Base-by-base conservation (phyloP, 1,284 basidiomycete species). In the Nidula niveotomentosa region DNA sequence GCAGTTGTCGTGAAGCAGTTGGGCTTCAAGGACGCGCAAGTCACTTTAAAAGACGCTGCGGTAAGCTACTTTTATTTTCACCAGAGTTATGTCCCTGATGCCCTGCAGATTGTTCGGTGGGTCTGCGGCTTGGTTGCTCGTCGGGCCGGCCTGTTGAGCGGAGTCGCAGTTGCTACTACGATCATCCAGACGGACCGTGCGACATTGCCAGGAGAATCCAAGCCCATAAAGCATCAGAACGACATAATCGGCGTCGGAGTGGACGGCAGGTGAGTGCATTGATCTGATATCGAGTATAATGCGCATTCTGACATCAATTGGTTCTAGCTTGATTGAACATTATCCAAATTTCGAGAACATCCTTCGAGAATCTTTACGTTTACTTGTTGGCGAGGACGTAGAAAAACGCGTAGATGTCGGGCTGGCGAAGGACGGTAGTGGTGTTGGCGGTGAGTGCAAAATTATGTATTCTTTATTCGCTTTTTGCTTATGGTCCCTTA, bases 391-490 rank as follows among this genome's bases (percentile, higher is more conserved):
- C 6, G 78, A 84, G 43, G 83, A 92, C 43, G 84, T 90, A 4
- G 94, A 94, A 74, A 79, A 83, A 65, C 77, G 85, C 37, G 85
- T 97, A 6, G 83, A 88, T 57, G 92, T 98, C 62, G 95, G 93
- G 18, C 71, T 98, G 63, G 96, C 96, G 4, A 98, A 97, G 74
- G 97, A 99, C 67, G 96, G 97, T 23, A 96, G 93, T 67, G 97
- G 96, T 52, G 94, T 96, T 41, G 96, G 96, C 66, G 94, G 93
- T 95, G 71, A 72, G 89, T 58, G 69, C 48, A 6, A 30, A 37
- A 53, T 33, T 54, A 39, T n/a, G n/a, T 15, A 46, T 18, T 46
- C 34, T 34, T 54, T 53, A 48, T 51, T 54, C 34, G 49, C 12
- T 23, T 54, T 23, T 23, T 23, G 23, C 23, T 23, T 5, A 23